phyloP scores from a whole-genome alignment of 176 grass and related monocot genomes.

The Oryza longistaminata region DNA sequence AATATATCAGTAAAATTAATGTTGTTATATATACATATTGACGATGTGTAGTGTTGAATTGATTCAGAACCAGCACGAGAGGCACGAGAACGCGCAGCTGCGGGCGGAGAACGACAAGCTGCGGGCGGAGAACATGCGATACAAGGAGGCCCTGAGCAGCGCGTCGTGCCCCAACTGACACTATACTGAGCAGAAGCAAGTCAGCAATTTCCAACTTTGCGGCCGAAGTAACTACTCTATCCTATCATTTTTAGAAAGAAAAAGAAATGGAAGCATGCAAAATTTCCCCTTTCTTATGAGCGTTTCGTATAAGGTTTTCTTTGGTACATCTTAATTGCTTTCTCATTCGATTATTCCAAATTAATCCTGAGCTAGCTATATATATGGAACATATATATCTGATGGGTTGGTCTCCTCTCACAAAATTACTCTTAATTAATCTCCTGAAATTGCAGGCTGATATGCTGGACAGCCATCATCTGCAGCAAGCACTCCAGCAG shows the following conservation, averaged over 20 bases:
- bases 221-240: background rate
- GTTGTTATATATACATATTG: no score
- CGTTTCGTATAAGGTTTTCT: background rate
- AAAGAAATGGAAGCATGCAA: background rate
- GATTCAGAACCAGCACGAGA: slow-evolving; percentile 72
- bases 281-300: background rate
- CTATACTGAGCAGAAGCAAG: background rate
- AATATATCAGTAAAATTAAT: no score
- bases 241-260: background rate
- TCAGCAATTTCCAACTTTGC: background rate
- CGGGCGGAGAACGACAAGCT: slow-evolving; percentile 89
- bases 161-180: slow-evolving; percentile 77
- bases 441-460: slow-evolving; percentile 48
- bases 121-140: slow-evolving; percentile 70
- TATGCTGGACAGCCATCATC: slow-evolving; percentile 76
- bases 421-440: background rate
- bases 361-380: background rate
- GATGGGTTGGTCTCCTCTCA: background rate
- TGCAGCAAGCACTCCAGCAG: slow-evolving; percentile 72
- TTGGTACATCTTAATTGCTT: background rate
- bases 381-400: background rate
- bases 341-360: background rate
- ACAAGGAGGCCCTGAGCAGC: slow-evolving; percentile 74
- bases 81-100: slow-evolving; percentile 71
- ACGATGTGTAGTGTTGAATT: background rate